Percentiles rank a stretch among this genome's conserved stretches.
Conservation (phyloP, 2,329 filamentous ascomycete species). For the Alternaria ventricosa region DNA sequence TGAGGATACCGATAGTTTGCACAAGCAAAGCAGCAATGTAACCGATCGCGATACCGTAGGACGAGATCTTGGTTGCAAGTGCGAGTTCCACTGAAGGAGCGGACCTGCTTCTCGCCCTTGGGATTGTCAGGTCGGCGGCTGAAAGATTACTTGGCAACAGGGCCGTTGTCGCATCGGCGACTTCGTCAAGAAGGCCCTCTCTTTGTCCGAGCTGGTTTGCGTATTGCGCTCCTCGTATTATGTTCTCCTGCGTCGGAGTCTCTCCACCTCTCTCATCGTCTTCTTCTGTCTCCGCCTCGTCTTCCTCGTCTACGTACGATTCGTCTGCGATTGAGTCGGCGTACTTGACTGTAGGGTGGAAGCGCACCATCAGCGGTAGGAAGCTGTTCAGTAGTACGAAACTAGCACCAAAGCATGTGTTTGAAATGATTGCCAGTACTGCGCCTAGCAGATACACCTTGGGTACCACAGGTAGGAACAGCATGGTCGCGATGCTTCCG, state of each 20-base stretch:
- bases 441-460: constrained; percentile 81
- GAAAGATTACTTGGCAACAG: constrained; percentile 42
- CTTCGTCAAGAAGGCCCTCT: constrained; percentile 34
- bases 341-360: constrained; percentile 70
- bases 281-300: constrained; percentile 31
- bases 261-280: constrained; percentile 14
- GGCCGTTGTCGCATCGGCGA: constrained; percentile 45
- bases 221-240: constrained; percentile 34
- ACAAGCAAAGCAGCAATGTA: constrained; percentile 87
- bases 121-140: constrained; percentile 37
- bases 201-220: constrained; percentile 34
- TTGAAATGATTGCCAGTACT: constrained; percentile 85
- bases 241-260: constrained; percentile 24
- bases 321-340: constrained; percentile 27
- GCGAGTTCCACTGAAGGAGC: constrained; percentile 71
- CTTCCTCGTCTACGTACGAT: constrained; percentile 36
- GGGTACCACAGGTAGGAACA: constrained; percentile 80
- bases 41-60: constrained; percentile 90
- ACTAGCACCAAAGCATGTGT: constrained; percentile 92
- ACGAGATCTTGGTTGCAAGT: constrained; percentile 88
- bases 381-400: constrained; percentile 97
- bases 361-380: constrained; percentile 84
- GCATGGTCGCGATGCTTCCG: constrained; percentile 84
- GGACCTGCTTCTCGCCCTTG: constrained; percentile 36
- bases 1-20: constrained; percentile 79